These are phyloP conservation scores for Sanghuangporus baumii DNA, from an alignment of 1,284 basidiomycete genomes.

Conservation along the genomic window DNA sequence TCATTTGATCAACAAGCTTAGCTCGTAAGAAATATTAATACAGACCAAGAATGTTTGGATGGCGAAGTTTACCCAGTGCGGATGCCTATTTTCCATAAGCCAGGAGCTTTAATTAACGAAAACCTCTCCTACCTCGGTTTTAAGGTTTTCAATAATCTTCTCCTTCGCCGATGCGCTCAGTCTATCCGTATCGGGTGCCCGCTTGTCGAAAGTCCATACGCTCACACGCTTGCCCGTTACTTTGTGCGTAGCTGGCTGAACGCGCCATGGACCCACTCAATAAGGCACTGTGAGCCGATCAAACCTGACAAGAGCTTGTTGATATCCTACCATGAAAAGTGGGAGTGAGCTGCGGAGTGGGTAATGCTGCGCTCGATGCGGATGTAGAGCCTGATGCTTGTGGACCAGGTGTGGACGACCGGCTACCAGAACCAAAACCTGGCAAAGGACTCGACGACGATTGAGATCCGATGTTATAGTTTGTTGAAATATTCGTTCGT, in stretches of 20 bases:
- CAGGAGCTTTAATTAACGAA: background rate
- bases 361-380: conserved; percentile 32
- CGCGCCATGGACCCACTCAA: conserved; percentile 79
- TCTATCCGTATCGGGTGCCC: conserved; percentile 66
- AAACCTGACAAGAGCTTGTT: background rate
- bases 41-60: conserved; percentile 88
- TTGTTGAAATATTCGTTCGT: conserved; percentile 80
- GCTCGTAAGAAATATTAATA: conserved; percentile 1
- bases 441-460: conserved; percentile 47
- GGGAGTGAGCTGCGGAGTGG: conserved; percentile 37
- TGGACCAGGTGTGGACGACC: conserved; percentile 30
- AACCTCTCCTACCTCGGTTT: conserved; percentile 67
- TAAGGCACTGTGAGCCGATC: background rate
- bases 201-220: conserved; percentile 88
- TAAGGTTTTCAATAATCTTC: conserved; percentile 74
- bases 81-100: conserved; percentile 56
- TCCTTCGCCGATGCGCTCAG: conserved; percentile 60
- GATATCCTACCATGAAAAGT: conserved; percentile 37
- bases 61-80: conserved; percentile 80
- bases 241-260: conserved; percentile 81
- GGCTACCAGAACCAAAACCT: conserved; percentile 29
- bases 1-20: background rate
- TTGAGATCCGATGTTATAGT: conserved; percentile 63
- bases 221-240: conserved; percentile 83
- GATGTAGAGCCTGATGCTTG: conserved; percentile 39